These are phyloP conservation scores for Paramecium primaurelia DNA, from an alignment of 73 alveolate genomes.

Conservation along the genomic window DNA sequence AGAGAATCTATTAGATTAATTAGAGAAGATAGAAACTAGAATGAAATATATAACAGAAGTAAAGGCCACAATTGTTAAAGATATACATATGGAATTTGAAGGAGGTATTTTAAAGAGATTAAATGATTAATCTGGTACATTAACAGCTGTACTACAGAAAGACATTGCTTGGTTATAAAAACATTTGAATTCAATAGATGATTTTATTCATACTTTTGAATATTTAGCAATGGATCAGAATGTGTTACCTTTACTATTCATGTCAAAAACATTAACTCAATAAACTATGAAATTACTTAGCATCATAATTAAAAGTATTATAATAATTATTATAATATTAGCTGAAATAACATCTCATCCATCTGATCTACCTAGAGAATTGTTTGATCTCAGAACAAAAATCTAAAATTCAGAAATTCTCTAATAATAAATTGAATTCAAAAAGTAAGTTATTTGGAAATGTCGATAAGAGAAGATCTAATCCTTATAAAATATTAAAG, in stretches of 20 bases:
- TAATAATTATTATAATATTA: constrained; percentile 49
- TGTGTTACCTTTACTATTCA: constrained; percentile 68
- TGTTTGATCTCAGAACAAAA: constrained; percentile 5
- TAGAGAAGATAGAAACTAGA: constrained; percentile 64
- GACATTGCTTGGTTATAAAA: constrained; percentile 68
- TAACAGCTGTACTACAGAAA: constrained; percentile 65
- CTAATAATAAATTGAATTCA: constrained; percentile 67
- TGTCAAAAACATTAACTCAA: constrained; percentile 65
- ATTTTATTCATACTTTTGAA: constrained; percentile 67
- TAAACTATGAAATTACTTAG: constrained; percentile 57
- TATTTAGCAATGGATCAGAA: constrained; percentile 65
- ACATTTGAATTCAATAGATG: constrained; percentile 65
- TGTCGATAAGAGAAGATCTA: constrained; percentile 60
- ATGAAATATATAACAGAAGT: constrained; percentile 58
- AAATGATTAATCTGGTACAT: constrained; percentile 67
- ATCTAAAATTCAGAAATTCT: not conserved
- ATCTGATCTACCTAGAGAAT: constrained; percentile 38
- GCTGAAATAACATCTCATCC: constrained; percentile 58
- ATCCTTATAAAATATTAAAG: constrained; percentile 40
- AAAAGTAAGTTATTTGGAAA: constrained; percentile 76
- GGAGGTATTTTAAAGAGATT: constrained; percentile 69
- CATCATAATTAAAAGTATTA: constrained; percentile 65
- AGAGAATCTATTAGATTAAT: constrained; percentile 62
- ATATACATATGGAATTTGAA: constrained; percentile 68
- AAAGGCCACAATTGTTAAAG: constrained; percentile 65